Percentiles rank a stretch among this genome's conserved stretches.
These are phyloP conservation scores for Aphelidium insulamus DNA, from an alignment of 371 early-diverging fungal species.

Conservation along the genomic window DNA sequence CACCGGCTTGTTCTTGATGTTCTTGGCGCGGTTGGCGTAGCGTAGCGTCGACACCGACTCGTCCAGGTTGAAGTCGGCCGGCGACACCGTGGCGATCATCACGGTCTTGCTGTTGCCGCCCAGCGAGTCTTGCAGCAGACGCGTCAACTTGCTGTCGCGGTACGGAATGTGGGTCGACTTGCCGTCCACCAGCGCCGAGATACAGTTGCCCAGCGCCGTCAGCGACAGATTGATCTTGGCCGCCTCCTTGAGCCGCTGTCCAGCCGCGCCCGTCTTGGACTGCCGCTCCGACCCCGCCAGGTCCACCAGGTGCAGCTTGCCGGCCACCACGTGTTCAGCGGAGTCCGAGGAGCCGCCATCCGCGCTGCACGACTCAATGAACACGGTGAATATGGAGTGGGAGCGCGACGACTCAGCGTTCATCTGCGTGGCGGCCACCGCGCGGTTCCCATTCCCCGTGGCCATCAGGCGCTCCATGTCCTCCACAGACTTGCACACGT, in stretches of 20 bases:
- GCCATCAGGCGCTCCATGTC: slow-evolving; percentile 27
- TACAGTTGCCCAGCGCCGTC: slow-evolving; percentile 77
- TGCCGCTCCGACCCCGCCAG: slow-evolving; percentile 95
- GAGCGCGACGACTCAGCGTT: slow-evolving; percentile 30
- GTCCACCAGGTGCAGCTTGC: slow-evolving; percentile 90
- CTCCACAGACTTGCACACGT: slow-evolving; percentile 21
- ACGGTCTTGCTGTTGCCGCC: slow-evolving; percentile 84
- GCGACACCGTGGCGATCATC: slow-evolving; percentile 85
- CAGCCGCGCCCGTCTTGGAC: slow-evolving; percentile 69
- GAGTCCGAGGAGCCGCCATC: too few relatives aligned
- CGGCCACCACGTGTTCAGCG: slow-evolving; percentile 56
- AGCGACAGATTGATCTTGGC: slow-evolving; percentile 76
- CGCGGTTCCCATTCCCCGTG: slow-evolving; percentile 25
- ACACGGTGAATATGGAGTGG: slow-evolving; percentile 41
- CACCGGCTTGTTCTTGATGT: slow-evolving; percentile 76
- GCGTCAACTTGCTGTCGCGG: slow-evolving; percentile 82
- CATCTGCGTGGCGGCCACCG: slow-evolving; percentile 36
- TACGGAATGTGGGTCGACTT: slow-evolving; percentile 68
- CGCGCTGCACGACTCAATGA: slow-evolving; percentile 23
- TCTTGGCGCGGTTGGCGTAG: slow-evolving; percentile 86
- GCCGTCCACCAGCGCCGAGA: slow-evolving; percentile 68
- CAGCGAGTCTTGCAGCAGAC: slow-evolving; percentile 84
- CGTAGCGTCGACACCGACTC: slow-evolving; percentile 83
- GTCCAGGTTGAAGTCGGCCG: slow-evolving; percentile 44
- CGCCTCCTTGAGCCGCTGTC: slow-evolving; percentile 68